Percentiles rank a stretch among this genome's conserved stretches.
These are phyloP conservation scores for Colletotrichum theobromicola DNA, from an alignment of 2,329 filamentous ascomycete species.

Conservation along the genomic window DNA sequence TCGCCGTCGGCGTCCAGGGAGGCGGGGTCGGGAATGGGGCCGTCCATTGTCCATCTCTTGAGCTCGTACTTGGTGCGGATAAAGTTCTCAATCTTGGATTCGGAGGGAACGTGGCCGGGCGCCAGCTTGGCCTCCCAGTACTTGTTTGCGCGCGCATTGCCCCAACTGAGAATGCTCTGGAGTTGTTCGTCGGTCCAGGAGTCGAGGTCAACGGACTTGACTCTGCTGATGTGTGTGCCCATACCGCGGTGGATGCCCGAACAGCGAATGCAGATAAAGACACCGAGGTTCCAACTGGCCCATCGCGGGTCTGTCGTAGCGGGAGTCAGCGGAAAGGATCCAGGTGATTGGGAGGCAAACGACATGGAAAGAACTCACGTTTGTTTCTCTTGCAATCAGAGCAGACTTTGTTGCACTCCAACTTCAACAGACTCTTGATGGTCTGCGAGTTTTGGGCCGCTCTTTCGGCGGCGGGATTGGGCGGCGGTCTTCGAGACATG, in stretches of 20 bases:
- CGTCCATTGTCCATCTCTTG: slow-evolving; percentile 99
- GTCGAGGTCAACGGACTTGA: slow-evolving; percentile 98
- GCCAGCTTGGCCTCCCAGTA: slow-evolving; percentile 98
- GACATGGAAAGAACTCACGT: slow-evolving; percentile 63
- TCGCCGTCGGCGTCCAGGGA: slow-evolving; percentile 84
- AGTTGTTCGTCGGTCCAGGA: slow-evolving; percentile 99
- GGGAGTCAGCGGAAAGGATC: slow-evolving; percentile 4
- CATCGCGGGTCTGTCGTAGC: slow-evolving; percentile 81
- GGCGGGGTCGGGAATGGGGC: slow-evolving; percentile 89
- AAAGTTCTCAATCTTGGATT: slow-evolving; percentile 99
- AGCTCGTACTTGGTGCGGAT: slow-evolving; percentile 99
- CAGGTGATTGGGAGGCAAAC: not conserved
- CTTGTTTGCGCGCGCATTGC: slow-evolving; percentile 95
- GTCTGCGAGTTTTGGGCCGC: slow-evolving; percentile 92
- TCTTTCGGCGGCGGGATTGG: slow-evolving; percentile 82
- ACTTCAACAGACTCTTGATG: slow-evolving; percentile 92
- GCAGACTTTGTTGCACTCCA: slow-evolving; percentile 95
- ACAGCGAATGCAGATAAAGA: slow-evolving; percentile 98
- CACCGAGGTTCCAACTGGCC: slow-evolving; percentile 98
- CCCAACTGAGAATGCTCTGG: slow-evolving; percentile 92
- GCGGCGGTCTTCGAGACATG: slow-evolving; percentile 80
- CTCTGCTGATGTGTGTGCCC: slow-evolving; percentile 97
- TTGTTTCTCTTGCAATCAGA: slow-evolving; percentile 99
- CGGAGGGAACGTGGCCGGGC: slow-evolving; percentile 87
- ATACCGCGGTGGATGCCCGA: slow-evolving; percentile 98